A percentile compares a stretch with the other conserved stretches of the same genome.
phyloP scores from a whole-genome alignment of 495 filamentous ascomycete genomes.

The Xanthoparmelia taractica region DNA sequence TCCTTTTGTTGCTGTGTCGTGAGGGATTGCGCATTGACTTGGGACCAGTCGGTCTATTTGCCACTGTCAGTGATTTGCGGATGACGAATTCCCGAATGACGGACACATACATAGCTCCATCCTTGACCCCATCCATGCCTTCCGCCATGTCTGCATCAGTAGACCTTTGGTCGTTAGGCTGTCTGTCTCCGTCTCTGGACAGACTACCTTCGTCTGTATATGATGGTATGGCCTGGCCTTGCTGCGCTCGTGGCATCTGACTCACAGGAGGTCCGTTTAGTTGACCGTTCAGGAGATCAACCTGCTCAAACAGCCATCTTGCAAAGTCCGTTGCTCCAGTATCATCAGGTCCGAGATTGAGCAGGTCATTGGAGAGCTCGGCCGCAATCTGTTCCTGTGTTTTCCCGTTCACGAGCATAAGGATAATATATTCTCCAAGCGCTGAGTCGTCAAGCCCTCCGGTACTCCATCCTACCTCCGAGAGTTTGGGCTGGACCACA shows the following conservation, averaged over 20 bases:
- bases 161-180: conserved; percentile 19
- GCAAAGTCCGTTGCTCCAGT: conserved; percentile 76
- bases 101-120: conserved; percentile 60
- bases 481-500: conserved; percentile 82
- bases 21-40: conserved; percentile 83
- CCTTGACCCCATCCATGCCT: conserved; percentile 34
- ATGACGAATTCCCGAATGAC: conserved; percentile 1
- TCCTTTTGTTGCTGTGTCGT: conserved; percentile 57
- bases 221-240: conserved; percentile 34
- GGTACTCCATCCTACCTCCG: conserved; percentile 88
- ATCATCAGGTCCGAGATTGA: conserved; percentile 76
- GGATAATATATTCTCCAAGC: conserved; percentile 87
- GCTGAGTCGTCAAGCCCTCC: conserved; percentile 73
- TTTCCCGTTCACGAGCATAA: conserved; percentile 94
- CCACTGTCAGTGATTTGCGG: conserved; percentile 16
- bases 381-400: conserved; percentile 79
- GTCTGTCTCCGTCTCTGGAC: conserved; percentile 23
- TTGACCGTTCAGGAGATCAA: conserved; percentile 58
- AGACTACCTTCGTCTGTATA: conserved; percentile 29
- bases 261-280: conserved; percentile 41
- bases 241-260: conserved; percentile 23
- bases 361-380: conserved; percentile 82
- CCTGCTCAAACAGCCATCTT: conserved; percentile 82
- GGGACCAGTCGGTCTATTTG: conserved; percentile 77
- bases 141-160: conserved; percentile 68